Conservation (phyloP, 148 eudicot species). For the Cornus controversa region DNA sequence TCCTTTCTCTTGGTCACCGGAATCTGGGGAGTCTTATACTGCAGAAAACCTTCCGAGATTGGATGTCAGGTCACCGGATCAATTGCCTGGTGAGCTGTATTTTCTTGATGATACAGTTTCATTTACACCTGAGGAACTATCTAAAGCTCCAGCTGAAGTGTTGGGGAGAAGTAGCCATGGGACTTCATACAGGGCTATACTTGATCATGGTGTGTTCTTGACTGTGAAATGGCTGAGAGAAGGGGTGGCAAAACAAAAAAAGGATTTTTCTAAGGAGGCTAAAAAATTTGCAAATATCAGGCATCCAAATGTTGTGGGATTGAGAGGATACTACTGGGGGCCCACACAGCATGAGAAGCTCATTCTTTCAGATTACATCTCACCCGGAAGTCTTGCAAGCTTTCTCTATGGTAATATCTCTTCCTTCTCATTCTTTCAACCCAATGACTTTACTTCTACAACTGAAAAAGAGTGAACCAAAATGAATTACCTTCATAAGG, state of each 20-base stretch:
- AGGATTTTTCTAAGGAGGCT: slow-evolving; percentile 93
- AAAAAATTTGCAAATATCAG: slow-evolving; percentile 87
- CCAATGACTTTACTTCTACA: background rate
- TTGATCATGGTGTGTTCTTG: slow-evolving; percentile 84
- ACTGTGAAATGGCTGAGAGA: slow-evolving; percentile 99
- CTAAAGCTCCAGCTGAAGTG: slow-evolving; percentile 94
- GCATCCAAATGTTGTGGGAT: slow-evolving; percentile 94
- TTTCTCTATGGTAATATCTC: slow-evolving; percentile 80
- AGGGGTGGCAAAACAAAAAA: slow-evolving; percentile 91
- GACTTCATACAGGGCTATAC: slow-evolving; percentile 86
- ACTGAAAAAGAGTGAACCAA: background rate
- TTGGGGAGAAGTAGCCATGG: slow-evolving; percentile 98
- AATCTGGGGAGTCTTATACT: slow-evolving; percentile 74
- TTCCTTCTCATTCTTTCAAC: background rate
- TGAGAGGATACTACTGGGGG: slow-evolving; percentile 98
- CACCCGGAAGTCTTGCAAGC: slow-evolving; percentile 91
- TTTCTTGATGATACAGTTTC: slow-evolving; percentile 81
- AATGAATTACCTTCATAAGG: background rate
- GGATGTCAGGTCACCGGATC: slow-evolving; percentile 92
- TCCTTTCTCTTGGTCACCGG: slow-evolving; percentile 90
- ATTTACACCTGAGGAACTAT: slow-evolving; percentile 86
- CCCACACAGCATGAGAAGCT: slow-evolving; percentile 99
- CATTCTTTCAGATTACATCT: slow-evolving; percentile 85
- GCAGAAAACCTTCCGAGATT: slow-evolving; percentile 67
- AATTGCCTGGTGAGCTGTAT: slow-evolving; percentile 85